Percentiles rank a stretch among this genome's conserved stretches.
Conservation (phyloP, 331 rosid species). For the Acacia pycnantha region DNA sequence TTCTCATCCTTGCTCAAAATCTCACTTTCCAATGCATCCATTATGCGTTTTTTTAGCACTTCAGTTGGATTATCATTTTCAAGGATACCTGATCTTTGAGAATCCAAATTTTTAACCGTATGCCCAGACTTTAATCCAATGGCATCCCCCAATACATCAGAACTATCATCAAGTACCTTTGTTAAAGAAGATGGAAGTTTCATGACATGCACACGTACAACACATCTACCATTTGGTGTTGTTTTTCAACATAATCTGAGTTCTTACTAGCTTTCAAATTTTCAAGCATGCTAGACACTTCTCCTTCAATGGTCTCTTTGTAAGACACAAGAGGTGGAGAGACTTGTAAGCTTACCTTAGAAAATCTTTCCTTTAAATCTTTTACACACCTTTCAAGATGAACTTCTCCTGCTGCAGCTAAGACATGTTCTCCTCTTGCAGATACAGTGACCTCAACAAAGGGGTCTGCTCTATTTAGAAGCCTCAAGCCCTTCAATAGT, state of each 20-base stretch:
- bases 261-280: neutral
- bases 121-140: neutral
- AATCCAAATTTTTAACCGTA: neutral
- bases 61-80: neutral
- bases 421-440: neutral
- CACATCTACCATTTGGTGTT: neutral
- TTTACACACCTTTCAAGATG: neutral
- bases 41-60: neutral
- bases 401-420: constrained; percentile 4
- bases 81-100: neutral
- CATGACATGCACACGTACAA: neutral
- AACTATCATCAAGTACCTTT: neutral
- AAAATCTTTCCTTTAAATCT: neutral
- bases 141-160: neutral
- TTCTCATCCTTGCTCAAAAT: neutral
- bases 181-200: constrained; percentile 1
- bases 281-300: neutral
- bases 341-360: neutral
- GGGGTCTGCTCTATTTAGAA: neutral
- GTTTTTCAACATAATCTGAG: neutral
- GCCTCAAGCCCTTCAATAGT: neutral
- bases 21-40: neutral
- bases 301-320: neutral
- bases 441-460: neutral
- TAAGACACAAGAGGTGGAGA: neutral